Percentiles rank a stretch among this genome's conserved stretches.
These are phyloP conservation scores for Prinsepia uniflora DNA, from an alignment of 306 rosid genomes.

Conservation along the genomic window DNA sequence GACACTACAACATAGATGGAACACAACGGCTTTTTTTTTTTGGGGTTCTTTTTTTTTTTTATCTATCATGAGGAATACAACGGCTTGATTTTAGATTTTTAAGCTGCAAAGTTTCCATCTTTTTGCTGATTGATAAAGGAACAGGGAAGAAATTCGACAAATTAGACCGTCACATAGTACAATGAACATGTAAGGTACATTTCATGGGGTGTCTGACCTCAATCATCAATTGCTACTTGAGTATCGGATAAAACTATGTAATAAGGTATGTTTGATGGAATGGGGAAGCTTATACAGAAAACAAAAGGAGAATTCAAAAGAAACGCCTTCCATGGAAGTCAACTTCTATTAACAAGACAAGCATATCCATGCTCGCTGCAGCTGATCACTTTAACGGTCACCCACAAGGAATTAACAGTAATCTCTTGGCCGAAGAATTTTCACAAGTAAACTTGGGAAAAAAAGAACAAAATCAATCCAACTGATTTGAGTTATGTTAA, in stretches of 20 bases:
- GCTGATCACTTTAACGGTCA: background rate
- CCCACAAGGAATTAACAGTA: background rate
- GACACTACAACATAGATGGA: too few species aligned
- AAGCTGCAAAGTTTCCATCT: background rate
- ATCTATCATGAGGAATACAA: background rate
- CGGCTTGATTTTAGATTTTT: background rate
- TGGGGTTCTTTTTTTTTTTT: background rate
- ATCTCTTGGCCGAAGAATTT: background rate
- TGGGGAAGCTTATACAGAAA: background rate
- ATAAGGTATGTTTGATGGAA: background rate
- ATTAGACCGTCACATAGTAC: background rate
- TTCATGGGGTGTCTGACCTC: background rate
- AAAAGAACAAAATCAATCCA: background rate
- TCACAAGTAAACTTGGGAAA: background rate
- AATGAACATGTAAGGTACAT: background rate
- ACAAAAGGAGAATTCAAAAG: background rate
- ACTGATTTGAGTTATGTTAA: background rate
- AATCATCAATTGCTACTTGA: background rate
- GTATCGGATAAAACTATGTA: background rate
- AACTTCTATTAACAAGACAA: background rate
- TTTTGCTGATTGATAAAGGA: background rate
- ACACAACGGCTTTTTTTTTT: background rate
- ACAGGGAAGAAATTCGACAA: background rate
- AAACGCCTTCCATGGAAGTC: background rate
- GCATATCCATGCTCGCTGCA: background rate